A percentile compares a stretch with the other conserved stretches of the same genome.
Evolutionary conservation across 2,329 filamentous ascomycete species (phyloP).

Genomic region (Chaetomium strumarium): DNA sequence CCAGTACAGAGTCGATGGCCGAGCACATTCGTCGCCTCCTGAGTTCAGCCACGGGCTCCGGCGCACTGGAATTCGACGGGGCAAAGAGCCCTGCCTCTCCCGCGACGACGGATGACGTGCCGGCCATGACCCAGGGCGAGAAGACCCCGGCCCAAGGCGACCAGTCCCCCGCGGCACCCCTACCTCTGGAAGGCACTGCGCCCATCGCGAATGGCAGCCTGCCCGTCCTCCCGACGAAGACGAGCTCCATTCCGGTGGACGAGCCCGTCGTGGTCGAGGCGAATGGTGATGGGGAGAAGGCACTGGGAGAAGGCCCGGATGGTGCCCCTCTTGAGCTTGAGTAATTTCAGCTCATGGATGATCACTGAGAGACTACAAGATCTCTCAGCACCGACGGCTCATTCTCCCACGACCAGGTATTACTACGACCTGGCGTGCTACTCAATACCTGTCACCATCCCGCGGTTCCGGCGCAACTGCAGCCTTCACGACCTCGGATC

Average conservation of each 20-base stretch:
- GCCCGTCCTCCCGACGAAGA: slow-evolving; percentile 17
- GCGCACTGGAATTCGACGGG: not conserved
- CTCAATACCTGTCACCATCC: too few species aligned
- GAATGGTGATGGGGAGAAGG: slow-evolving; percentile 15
- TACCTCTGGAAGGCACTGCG: not conserved
- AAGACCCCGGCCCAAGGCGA: slow-evolving; percentile 15
- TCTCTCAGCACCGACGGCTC: too few species aligned
- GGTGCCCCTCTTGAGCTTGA: slow-evolving; percentile 17
- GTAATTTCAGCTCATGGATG: not conserved
- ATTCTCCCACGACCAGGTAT: too few species aligned
- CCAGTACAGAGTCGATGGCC: slow-evolving; percentile 41
- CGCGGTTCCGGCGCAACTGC: too few species aligned
- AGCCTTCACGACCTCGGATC: too few species aligned
- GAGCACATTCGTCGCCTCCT: slow-evolving; percentile 33
- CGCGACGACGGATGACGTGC: slow-evolving; percentile 22
- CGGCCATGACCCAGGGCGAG: slow-evolving; percentile 20
- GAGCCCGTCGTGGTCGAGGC: slow-evolving; percentile 17
- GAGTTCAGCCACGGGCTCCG: not conserved
- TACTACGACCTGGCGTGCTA: too few species aligned
- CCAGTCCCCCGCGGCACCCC: slow-evolving; percentile 10
- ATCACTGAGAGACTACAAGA: too few species aligned
- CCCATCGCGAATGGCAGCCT: slow-evolving; percentile 4
- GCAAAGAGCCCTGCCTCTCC: slow-evolving; percentile 22
- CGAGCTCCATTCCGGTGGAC: not conserved
- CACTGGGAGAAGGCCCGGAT: slow-evolving; percentile 2